Evolutionary conservation across 768 basidiomycete species (phyloP), one percentile per base, ranked within the genome.

Genomic region (Tremella yokohamensis): DNA sequence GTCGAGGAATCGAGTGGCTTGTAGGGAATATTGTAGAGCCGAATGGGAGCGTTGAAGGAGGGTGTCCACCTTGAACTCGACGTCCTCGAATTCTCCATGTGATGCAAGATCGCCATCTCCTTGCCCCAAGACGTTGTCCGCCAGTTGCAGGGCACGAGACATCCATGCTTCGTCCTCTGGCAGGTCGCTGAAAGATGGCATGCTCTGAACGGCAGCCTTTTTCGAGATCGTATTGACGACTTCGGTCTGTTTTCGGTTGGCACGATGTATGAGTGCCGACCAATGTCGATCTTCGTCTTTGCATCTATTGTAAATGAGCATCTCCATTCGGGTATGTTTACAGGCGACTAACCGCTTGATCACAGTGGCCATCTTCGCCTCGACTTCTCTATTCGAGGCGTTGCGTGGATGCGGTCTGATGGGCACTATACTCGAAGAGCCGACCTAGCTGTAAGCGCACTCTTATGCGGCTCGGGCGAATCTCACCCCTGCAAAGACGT

Each of bases 91-190:
- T 18, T 73, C 68, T 1, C 68, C 71, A 44, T 57, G 60, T n/a
- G 16, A 53, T 40, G 52, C 52, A 42, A 76, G 45, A 16, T 73
- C 69, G 9, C 65, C 66, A 12, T 61, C 68, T 19, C 63, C 68
- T 24, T 52, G 54, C 19, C 19, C 49, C 3, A 70, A 47, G 11
- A 63, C 61, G 63, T 64, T 75, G 26, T 78, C 75, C 15, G 69
- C 79, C 1, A 69, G 69, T 4, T 72, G 78, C 25, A 76, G 76
- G 39, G 73, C 76, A 7, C 78, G 78, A 29, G 63, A 72, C 64
- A 63, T 79, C 51, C 63, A 72, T 1, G 63, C 54, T 24, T 56
- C 53, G 26, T 65, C 66, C 22, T 18, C 22, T 6, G 42, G 22
- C 42, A 49, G 59, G 12, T 54, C 52, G 12, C 22, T 60, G 57